A percentile compares a stretch with the other conserved stretches of the same genome.
These are phyloP conservation scores for Microthlaspi erraticum DNA, from an alignment of 345 rosid genomes.

Conservation along the genomic window DNA sequence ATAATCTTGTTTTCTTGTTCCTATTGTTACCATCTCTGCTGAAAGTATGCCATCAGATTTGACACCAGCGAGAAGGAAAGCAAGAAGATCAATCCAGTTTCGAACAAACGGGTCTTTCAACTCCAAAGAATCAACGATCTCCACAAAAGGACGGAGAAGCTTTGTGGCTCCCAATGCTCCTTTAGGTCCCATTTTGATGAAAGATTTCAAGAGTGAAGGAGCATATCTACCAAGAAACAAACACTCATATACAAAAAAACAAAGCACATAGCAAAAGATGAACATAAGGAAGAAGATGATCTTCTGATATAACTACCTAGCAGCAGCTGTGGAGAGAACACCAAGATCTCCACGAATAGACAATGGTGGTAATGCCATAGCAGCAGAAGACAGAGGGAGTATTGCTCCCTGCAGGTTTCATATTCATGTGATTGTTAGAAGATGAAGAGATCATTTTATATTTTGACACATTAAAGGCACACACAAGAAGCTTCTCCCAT, in stretches of 20 bases:
- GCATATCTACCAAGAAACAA: constrained; percentile 51
- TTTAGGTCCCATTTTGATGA: constrained; percentile 81
- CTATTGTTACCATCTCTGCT: constrained; percentile 90
- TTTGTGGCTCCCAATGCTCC: constrained; percentile 85
- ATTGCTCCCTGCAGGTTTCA: constrained; percentile 71
- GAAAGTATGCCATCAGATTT: constrained; percentile 96
- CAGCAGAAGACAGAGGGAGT: constrained; percentile 88
- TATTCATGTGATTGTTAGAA: constrained; percentile 35
- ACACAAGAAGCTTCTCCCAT: constrained; percentile 88
- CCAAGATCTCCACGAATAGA: constrained; percentile 89
- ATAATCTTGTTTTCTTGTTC: background rate
- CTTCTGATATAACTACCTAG: constrained; percentile 48
- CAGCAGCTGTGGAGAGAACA: constrained; percentile 82
- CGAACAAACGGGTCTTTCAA: constrained; percentile 82
- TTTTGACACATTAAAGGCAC: constrained; percentile 34
- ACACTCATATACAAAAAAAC: background rate
- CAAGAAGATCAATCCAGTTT: constrained; percentile 91
- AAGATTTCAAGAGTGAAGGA: constrained; percentile 80
- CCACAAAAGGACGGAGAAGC: constrained; percentile 90
- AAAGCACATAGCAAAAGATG: background rate
- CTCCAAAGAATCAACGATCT: constrained; percentile 74
- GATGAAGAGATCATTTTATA: constrained; percentile 37
- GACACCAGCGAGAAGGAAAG: constrained; percentile 98
- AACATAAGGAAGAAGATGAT: background rate
- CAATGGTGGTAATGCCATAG: constrained; percentile 91